Conservation (phyloP, 2,329 filamentous ascomycete species). For the Penicillium expansum region DNA sequence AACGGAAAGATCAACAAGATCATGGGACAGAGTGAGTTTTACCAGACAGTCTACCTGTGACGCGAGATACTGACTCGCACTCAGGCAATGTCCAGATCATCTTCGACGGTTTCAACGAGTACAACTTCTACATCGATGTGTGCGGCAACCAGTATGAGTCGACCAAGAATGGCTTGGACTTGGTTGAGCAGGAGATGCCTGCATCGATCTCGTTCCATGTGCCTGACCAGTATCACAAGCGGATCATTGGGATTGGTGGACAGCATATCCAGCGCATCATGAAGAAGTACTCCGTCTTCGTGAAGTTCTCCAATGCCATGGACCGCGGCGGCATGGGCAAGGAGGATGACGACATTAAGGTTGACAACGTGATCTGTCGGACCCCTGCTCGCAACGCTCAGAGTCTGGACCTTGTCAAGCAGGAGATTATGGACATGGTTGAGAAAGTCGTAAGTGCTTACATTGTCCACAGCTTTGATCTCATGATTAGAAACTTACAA, state of each 20-base stretch:
- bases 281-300: conserved; percentile 99
- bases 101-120: conserved; percentile 98
- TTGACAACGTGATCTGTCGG: conserved; percentile 98
- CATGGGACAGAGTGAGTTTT: conserved; percentile 87
- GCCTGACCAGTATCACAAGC: conserved; percentile 98
- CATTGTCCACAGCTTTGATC: neutral
- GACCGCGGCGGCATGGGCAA: conserved; percentile 90
- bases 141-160: conserved; percentile 89
- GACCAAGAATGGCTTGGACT: conserved; percentile 83
- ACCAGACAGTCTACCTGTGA: conserved; percentile 6
- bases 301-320: conserved; percentile 99
- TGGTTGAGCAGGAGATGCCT: conserved; percentile 99
- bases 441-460: conserved; percentile 71
- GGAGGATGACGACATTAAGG: conserved; percentile 96
- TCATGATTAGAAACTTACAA: neutral
- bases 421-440: conserved; percentile 99
- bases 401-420: conserved; percentile 94
- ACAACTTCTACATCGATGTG: conserved; percentile 99
- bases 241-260: conserved; percentile 96
- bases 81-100: conserved; percentile 93
- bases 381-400: conserved; percentile 96
- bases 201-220: conserved; percentile 99
- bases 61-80: conserved; percentile 2
- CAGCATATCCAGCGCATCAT: conserved; percentile 99
- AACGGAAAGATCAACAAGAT: conserved; percentile 99